Evolutionary conservation across 805 yeast species (phyloP), one percentile per base, ranked within the genome.

Genomic region (Maudiozyma turicensis): DNA sequence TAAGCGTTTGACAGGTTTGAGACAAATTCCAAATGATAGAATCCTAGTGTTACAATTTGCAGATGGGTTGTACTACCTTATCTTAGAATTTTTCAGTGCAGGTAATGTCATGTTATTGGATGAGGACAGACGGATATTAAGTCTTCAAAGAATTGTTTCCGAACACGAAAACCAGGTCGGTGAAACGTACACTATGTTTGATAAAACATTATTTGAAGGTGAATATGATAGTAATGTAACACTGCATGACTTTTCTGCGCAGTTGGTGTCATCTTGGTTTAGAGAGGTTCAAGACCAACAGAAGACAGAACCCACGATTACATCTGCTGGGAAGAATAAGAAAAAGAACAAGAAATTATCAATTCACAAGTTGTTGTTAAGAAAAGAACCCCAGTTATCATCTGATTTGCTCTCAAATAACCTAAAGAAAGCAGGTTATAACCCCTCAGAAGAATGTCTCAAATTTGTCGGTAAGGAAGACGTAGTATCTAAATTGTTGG

Each of bases 81-180:
- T 87, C 0, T 66, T 91, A 47, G 99, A 91, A 65, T 91, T 91
- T 59, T 91, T 90, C 70, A 86, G 96, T 61, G 96, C 96, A 3
- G 99, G 99, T 30, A 91, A 91, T 61, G 78, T 91, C 48, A 70
- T 91, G 15, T 71, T 91, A 20, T 71, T 91, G 52, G 95, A 91
- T 64, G 74, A 78, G 31, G 75, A 82, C 20, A 65, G 72, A 51
- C 81, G 77, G 57, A 88, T 90, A 46, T 57, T 89, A 58, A 72
- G 91, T 0, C 68, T 89, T 31, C 90, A 85, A 61, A 78, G 97
- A 66, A 69, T 84, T 26, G 96, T 88, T 8, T 78, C 78, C 34
- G 95, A 85, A 48, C 78, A 81, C 58, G 85, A 77, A 37, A 80
- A 78, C 54, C 77, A 77, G 48, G 90, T 87, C 31, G 93, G 91